Evolutionary conservation across 2,329 filamentous ascomycete species (phyloP), one percentile per base, ranked within the genome.

Genomic region (Venturia effusa): DNA sequence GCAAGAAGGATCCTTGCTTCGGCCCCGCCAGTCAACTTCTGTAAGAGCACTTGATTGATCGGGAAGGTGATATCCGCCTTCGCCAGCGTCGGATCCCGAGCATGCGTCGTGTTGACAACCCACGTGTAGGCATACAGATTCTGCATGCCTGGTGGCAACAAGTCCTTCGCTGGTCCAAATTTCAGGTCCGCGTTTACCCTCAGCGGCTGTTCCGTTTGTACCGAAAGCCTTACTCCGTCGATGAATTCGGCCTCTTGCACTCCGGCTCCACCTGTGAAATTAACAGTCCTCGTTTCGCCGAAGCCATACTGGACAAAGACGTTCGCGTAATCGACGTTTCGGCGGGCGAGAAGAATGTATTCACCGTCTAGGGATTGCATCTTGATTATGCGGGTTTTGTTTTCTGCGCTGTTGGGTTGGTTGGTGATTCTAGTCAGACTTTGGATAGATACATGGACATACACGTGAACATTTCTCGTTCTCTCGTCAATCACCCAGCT

Each of bases 261-360:
- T 4, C 67, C 67, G 13, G 34, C 27, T 1, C 70, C 70, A 17
- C 66, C 67, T 4, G 70, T 72, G 22, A 72, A 54, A 62, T 71
- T 73, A 10, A 70, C 70, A 1, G 71, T 73, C 13, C 71, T 66
- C 1, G 70, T 73, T 10, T 67, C 70, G 3, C 71, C 71, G 43
- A 71, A 68, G 1, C 72, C 72, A 59, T 73, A 74, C 48, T 74
- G 72, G 15, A 74, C 68, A 63, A 74, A 74, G 19, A 73, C 70
- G 43, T 73, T 72, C 4, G 67, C 62, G 2, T 61, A 66, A 57
- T 74, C 72, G 7, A 66, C 62, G 0, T 67, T 70, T 34, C 67
- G 67, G 24, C 71, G 67, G 6, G 70, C 72, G 10, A 74, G 66
- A 4, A 73, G 69, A 64, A 71, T 68, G 54, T 72, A 72, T 60